Base-by-base conservation (phyloP, 345 rosid genomes). In the Heritiera fomes region DNA sequence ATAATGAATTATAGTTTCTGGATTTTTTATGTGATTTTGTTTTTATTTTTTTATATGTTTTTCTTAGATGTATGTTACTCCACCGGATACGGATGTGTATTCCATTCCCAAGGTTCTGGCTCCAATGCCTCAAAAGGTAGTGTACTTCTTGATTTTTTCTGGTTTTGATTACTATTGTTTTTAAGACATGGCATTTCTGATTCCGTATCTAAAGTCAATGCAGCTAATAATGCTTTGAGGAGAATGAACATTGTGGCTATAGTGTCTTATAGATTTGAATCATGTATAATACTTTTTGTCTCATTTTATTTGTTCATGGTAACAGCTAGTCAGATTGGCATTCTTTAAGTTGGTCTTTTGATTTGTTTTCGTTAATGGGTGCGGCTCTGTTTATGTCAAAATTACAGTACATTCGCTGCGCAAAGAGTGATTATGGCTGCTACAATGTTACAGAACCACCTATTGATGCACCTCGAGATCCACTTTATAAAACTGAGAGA, bases 391-490 rank as follows among this genome's bases (percentile, higher is more conserved):
- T 58, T 30, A 15, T 75, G 76, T 47, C 30, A 46, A 80, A 77
- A 80, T 78, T 77, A 45, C 89, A 95, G 98, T 93, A 89, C 80
- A 95, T 95, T 76, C 94, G 97, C 28, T 95, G 98, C 81, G 94
- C 90, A 20, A 82, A 73, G 90, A 93, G 93, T 80, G 98, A 95
- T 71, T 93, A 88, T 79, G 97, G 95, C 77, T 85, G 93, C 71
- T 90, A 93, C 85, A 90, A 93, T 80, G 92, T 91, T 73, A 91
- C 96, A 6, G 98, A 95, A 80, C 99, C 98, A 28, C 99, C 98
- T 13, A 90, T 95, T 46, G 97, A 91, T 83, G 94, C 96, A 32
- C 94, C 91, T 47, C 86, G 99, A 32, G 99, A 93, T 84, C 99
- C 99, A 77, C 66, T 95, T 69, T 91, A 91, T 82, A 92, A 90